Evolutionary conservation across 805 yeast genomes (phyloP).

Genomic region (Ogataea glucozyma): DNA sequence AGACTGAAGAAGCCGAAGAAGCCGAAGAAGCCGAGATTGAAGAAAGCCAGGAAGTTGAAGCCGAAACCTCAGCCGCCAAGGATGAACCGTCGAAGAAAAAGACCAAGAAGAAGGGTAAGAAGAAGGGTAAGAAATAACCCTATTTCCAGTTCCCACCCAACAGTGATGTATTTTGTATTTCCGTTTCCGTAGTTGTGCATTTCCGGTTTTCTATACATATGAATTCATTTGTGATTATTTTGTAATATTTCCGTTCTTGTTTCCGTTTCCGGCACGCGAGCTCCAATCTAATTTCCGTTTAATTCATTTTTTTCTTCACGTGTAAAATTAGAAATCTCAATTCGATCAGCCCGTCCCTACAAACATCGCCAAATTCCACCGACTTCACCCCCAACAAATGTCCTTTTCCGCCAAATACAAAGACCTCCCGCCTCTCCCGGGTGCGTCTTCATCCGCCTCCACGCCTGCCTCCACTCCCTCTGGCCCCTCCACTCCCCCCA

Average conservation of each 20-base stretch:
- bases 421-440: constrained; percentile 25
- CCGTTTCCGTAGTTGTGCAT: not conserved
- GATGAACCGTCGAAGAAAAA: not conserved
- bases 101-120: constrained; percentile 10
- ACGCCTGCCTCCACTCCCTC: not conserved
- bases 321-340: constrained; percentile 7
- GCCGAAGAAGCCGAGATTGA: not conserved
- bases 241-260: too few relatives aligned
- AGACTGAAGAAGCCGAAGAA: constrained; percentile 4
- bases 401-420: constrained; percentile 17
- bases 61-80: constrained; percentile 1
- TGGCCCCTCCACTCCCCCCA: constrained; percentile 5
- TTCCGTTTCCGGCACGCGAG: too few relatives aligned
- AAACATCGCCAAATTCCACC: constrained; percentile 8
- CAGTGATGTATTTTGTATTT: too few relatives aligned
- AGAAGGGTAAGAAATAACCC: constrained; percentile 12
- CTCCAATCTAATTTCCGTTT: too few relatives aligned
- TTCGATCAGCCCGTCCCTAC: constrained; percentile 9
- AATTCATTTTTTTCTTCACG: not conserved
- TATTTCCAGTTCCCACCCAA: constrained; percentile 4
- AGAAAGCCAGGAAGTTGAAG: not conserved
- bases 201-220: not conserved
- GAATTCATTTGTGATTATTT: not conserved
- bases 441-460: not conserved
- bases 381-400: not conserved